phyloP scores from a whole-genome alignment of 2,329 filamentous ascomycete species.

The Aspergillus spinulosporus region DNA sequence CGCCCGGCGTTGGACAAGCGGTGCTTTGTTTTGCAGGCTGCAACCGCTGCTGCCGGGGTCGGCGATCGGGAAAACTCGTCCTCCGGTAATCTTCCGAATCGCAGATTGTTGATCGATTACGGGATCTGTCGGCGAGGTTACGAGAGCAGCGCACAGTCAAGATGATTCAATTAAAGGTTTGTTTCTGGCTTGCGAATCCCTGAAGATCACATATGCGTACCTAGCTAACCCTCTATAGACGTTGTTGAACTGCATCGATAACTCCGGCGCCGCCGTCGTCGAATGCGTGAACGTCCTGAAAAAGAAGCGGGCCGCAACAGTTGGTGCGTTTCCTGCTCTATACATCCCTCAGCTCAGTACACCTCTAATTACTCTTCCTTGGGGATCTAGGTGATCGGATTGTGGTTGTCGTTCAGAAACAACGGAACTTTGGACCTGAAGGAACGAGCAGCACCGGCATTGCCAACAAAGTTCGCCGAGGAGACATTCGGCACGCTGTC shows the following conservation, averaged over 20 bases:
- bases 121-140: neutral
- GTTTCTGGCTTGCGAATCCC: neutral
- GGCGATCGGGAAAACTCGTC: slow-evolving; percentile 30
- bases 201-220: neutral
- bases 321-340: slow-evolving; percentile 63
- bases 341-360: neutral
- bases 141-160: slow-evolving; percentile 45
- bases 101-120: slow-evolving; percentile 4
- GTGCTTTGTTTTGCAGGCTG: slow-evolving; percentile 8
- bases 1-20: neutral
- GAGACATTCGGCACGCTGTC: slow-evolving; percentile 94
- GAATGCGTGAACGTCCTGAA: slow-evolving; percentile 93
- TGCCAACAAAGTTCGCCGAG: slow-evolving; percentile 91
- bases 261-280: slow-evolving; percentile 94
- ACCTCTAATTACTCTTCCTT: slow-evolving; percentile 12
- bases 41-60: slow-evolving; percentile 18
- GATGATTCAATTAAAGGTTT: slow-evolving; percentile 89
- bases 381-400: slow-evolving; percentile 77
- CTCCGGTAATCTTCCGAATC: slow-evolving; percentile 25
- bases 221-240: slow-evolving; percentile 57
- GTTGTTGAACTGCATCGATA: slow-evolving; percentile 99
- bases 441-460: slow-evolving; percentile 71
- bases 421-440: slow-evolving; percentile 73
- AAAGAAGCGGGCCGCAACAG: slow-evolving; percentile 80
- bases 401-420: slow-evolving; percentile 96